These are phyloP conservation scores for Albugo candida DNA, from an alignment of 352 stramenopile genomes.

Conservation along the genomic window DNA sequence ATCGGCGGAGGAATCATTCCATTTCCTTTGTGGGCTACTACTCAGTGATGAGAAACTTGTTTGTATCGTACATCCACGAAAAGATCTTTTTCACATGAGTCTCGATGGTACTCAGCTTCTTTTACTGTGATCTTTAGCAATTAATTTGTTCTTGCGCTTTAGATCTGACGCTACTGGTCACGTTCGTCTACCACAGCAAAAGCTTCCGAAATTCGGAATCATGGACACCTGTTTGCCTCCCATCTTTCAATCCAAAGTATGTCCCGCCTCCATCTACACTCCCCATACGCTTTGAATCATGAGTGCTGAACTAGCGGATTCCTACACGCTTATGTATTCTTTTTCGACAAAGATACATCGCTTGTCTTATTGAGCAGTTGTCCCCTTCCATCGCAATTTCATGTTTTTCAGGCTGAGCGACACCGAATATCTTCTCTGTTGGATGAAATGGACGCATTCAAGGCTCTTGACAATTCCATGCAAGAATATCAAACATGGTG, in stretches of 20 bases:
- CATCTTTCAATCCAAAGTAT: slow-evolving; percentile 39
- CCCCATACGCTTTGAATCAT: not conserved
- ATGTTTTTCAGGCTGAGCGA: slow-evolving; percentile 44
- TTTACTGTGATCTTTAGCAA: not conserved
- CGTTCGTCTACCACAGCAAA: slow-evolving; percentile 53
- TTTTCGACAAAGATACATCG: slow-evolving; percentile 29
- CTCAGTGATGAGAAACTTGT: slow-evolving; percentile 28
- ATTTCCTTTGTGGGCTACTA: slow-evolving; percentile 37
- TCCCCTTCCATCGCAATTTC: slow-evolving; percentile 44
- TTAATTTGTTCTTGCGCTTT: not conserved
- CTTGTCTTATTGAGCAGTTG: slow-evolving; percentile 47
- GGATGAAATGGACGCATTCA: slow-evolving; percentile 16
- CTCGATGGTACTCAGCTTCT: slow-evolving; percentile 20
- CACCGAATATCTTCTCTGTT: slow-evolving; percentile 21
- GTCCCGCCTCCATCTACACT: not conserved
- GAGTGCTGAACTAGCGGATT: slow-evolving; percentile 21
- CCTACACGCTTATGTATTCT: slow-evolving; percentile 53
- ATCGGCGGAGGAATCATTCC: not conserved
- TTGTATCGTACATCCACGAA: slow-evolving; percentile 26
- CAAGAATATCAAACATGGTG: slow-evolving; percentile 16
- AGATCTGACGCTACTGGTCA: slow-evolving; percentile 46
- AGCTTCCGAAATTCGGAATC: slow-evolving; percentile 40
- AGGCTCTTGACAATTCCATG: slow-evolving; percentile 20
- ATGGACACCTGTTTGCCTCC: slow-evolving; percentile 49
- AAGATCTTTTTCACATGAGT: slow-evolving; percentile 41